These are phyloP conservation scores for Physocladia obscura DNA, from an alignment of 192 early-diverging fungal species.

Conservation along the genomic window DNA sequence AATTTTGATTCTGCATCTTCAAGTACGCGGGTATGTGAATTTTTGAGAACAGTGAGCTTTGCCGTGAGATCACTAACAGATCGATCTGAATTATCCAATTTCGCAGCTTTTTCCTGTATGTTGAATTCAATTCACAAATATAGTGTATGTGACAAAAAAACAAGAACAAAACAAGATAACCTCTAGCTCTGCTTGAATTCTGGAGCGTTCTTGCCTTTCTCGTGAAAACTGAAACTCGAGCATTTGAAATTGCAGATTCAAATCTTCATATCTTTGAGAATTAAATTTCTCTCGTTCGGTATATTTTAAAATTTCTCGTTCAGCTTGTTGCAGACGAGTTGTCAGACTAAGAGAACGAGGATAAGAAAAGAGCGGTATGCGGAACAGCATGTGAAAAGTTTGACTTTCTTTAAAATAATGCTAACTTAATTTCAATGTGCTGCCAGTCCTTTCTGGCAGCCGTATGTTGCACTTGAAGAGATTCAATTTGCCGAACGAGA, in stretches of 20 bases:
- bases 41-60: constrained; percentile 38
- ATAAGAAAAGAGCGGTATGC: background rate
- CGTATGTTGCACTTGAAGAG: constrained; percentile 41
- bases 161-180: background rate
- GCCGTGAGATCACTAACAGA: constrained; percentile 42
- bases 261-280: constrained; percentile 22
- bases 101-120: background rate
- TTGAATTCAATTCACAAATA: background rate
- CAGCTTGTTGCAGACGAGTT: constrained; percentile 36
- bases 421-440: constrained; percentile 34
- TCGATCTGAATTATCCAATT: constrained; percentile 4
- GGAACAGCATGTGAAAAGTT: background rate
- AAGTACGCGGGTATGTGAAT: constrained; percentile 39
- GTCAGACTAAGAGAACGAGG: constrained; percentile 19
- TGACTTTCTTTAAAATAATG: background rate
- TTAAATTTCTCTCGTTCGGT: constrained; percentile 17
- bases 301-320: constrained; percentile 13
- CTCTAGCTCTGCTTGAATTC: constrained; percentile 21
- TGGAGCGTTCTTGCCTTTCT: constrained; percentile 20
- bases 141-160: background rate
- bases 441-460: constrained; percentile 43
- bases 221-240: constrained; percentile 32
- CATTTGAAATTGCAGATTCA: constrained; percentile 22
- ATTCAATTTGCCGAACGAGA: constrained; percentile 50
- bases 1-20: constrained; percentile 11